Evolutionary conservation across 1,284 basidiomycete species (phyloP), one percentile per base, ranked within the genome.

Genomic region (Ganoderma multipileum): DNA sequence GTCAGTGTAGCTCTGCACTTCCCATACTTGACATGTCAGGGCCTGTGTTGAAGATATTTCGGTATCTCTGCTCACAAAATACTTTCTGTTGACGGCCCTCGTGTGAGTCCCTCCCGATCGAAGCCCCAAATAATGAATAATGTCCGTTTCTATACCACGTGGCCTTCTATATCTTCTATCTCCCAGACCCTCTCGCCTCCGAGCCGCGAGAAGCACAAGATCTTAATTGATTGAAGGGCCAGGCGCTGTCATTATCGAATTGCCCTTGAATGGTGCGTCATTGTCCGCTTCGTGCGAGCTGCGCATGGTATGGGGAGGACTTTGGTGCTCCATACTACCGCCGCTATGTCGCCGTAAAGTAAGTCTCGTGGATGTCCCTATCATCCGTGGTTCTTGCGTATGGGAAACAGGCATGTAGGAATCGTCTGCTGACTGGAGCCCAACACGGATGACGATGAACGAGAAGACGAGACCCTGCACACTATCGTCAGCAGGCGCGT

Each of bases 401-500:
- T 9, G 28, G 14, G 30, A 55, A 33, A 55, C 54, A 7, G 55
- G 33, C 33, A 58, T 33, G 55, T 58, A 58, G 3, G 18, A 18
- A n/a, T n/a, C 33, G 2, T 38, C 33, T 38, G 33, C 18, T 58
- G 55, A 33, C 33, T 58, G 55, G 2, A 58, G 20, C 30, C 55
- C 33, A n/a, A 58, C 20, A 14, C 55, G 55, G 57, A 59, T 39
- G n/a, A 59, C 57, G 14, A 59, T 39, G 57, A 59, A 41, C 36
- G 57, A 36, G 38, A 59, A 59, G 28, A 59, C 57, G 16, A 41
- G 36, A 20, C 57, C 57, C 57, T 59, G 14, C 1, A 14, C 18
- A 59, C n/a, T 26, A 26, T 50, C 47, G 47, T 50, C 23, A 50
- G 47, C 23, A 4, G 9, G 57, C 20, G 12, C 36, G 18, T 23